Base-by-base conservation (phyloP, 805 yeast species). In the Vanderwaltozyma tropicalis region DNA sequence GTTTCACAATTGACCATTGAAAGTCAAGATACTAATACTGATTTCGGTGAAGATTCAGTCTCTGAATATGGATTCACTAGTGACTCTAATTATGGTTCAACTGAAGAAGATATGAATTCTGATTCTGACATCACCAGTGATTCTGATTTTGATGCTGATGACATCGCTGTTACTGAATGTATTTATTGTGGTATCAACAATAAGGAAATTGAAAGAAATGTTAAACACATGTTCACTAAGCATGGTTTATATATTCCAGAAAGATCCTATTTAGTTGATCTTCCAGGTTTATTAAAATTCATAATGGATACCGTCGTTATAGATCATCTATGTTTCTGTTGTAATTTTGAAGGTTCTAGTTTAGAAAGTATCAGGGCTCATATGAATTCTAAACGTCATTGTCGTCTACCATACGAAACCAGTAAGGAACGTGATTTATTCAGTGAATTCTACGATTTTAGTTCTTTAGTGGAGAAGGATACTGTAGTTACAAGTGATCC, bases 201-300 rank as follows among this genome's bases (percentile, higher is more conserved):
- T 43, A 62, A 54, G 12, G 75, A 72, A 21, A 53, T 76, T 14
- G 83, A 78, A 47, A 68, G 64, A 26, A 79, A 79, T 43, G 69
- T 81, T 22, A 68, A 67, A 21, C 95, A 92, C 58, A 81, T 92
- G 94, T 77, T 74, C 52, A 69, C 68, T 41, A 65, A 59, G 27
- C 96, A 83, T 59, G 97, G 97, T 1, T 67, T 92, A 31, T 92
- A 80, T 44, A 71, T 92, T 6, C 98, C 98, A 1, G 96, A 92
- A 57, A 65, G 69, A 43, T 69, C 74, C 13, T 87, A 74, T 50
- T 66, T 92, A 34, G 64, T 61, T 0, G 85, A 88, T 55, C 63
- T 74, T 34, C 69, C 65, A 28, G 97, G 96, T 0, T 66, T 92
- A 29, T 59, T 92, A n/a, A 57, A 63, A 2, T 84, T 83, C 52